Evolutionary conservation across 257 asterid genomes (phyloP), one percentile per base, ranked within the genome.

Genomic region (Misopates orontium): DNA sequence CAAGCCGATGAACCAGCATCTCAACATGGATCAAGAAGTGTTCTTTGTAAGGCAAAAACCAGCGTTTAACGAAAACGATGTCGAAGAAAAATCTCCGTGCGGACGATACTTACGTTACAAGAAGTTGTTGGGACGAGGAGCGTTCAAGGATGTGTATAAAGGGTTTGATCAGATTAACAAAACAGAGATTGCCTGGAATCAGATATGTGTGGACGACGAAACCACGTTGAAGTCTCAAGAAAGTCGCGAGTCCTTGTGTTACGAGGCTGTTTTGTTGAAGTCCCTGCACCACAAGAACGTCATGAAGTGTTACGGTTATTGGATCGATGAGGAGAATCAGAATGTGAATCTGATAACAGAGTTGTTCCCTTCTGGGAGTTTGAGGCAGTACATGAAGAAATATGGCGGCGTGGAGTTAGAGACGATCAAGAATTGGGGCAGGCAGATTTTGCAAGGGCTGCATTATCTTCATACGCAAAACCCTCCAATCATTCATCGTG

Each of bases 111-210:
- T 64, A 3, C 68, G 78, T 54, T 74, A 36, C 73, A 60, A 69
- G 42, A 77, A 72, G 41, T 42, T 77, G 13, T 9, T 82, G 44
- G 88, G 88, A 2, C 73, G 74, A 21, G 81, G 88, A 59, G 77
- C 82, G 6, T 82, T 66, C 62, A 71, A 73, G 11, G 74, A 68
- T 10, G 81, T 76, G 10, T 75, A 75, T 49, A 72, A 39, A 24
- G 90, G 83, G 0, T 74, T 75, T 40, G 83, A 74, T 44, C 67
- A n/a, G 20, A 53, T 56, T 40, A 12, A 22, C 10, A 53, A 73
- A 1, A 39, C 31, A 9, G 81, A 74, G 28, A 68, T 83, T 18
- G 84, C 83, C 1, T 83, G 88, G 88, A 69, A 48, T 58, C 73
- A 75, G 48, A 71, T 73, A 14, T 28, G 62, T 3, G 10, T 74